These are phyloP conservation scores for Jaltomata sinuosa DNA, from an alignment of 257 asterid genomes.

Conservation along the genomic window DNA sequence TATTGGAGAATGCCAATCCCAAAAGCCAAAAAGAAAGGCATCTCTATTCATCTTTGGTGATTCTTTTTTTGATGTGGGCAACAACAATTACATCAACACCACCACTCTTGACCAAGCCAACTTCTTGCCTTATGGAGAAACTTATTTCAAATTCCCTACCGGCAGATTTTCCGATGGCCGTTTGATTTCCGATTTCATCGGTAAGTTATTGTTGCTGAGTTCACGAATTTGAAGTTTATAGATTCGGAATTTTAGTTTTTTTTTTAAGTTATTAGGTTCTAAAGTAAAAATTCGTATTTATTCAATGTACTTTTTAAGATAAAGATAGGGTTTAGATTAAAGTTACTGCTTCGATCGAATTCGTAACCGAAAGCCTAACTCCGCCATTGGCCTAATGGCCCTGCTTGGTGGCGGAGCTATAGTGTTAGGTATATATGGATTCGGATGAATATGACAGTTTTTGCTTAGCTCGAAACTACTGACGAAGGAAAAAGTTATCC, in stretches of 20 bases:
- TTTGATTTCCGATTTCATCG: slow-evolving; percentile 52
- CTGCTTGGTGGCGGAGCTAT: not conserved
- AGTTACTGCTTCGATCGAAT: not conserved
- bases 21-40: not conserved
- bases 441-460: not conserved
- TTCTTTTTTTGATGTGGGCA: slow-evolving; percentile 60
- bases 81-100: slow-evolving; percentile 74
- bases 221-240: not conserved
- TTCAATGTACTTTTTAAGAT: not conserved
- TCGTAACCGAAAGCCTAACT: not conserved
- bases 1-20: not conserved
- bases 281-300: not conserved
- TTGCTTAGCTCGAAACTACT: no score
- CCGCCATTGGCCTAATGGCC: fast-evolving
- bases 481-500: no score
- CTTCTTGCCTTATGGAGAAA: slow-evolving; percentile 56
- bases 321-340: not conserved
- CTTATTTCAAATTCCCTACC: slow-evolving; percentile 46
- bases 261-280: not conserved
- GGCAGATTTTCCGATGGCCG: slow-evolving; percentile 83
- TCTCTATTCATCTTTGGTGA: slow-evolving; percentile 53
- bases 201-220: slow-evolving; percentile 9
- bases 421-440: not conserved
- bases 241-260: fast-evolving
- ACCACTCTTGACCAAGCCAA: slow-evolving; percentile 52